Evolutionary conservation across 2,329 filamentous ascomycete genomes (phyloP).

Genomic region (Paecilomyces niveus): DNA sequence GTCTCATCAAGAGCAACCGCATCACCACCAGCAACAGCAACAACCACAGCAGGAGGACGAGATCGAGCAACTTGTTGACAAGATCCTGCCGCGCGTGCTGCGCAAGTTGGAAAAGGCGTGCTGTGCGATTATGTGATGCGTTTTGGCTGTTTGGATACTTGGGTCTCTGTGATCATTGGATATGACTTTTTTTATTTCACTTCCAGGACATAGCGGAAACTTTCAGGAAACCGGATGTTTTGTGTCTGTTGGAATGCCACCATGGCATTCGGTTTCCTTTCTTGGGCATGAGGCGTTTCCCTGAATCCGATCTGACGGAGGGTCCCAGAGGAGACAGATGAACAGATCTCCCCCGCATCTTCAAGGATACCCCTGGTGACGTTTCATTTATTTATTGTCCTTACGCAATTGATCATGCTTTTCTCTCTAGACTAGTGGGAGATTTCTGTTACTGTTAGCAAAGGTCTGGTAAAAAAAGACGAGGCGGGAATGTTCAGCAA

Average conservation of each 20-base stretch:
- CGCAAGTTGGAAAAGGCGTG: slow-evolving; percentile 61
- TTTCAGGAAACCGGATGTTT: not conserved
- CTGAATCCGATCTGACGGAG: too few relatives aligned
- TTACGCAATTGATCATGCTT: not conserved
- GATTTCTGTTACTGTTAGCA: not conserved
- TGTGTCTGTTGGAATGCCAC: too few relatives aligned
- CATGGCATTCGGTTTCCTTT: too few relatives aligned
- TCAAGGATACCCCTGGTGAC: not conserved
- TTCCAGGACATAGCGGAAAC: not conserved
- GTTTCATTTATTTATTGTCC: not conserved
- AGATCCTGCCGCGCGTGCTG: slow-evolving; percentile 53
- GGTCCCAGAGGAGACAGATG: too few relatives aligned
- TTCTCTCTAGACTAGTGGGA: not conserved
- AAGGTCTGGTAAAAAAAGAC: too few relatives aligned
- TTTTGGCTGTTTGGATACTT: not conserved
- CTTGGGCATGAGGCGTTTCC: too few relatives aligned
- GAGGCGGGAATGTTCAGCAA: too few relatives aligned
- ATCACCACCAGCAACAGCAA: slow-evolving; percentile 38
- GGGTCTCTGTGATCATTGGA: not conserved
- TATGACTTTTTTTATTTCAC: not conserved
- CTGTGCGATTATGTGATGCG: slow-evolving; percentile 65
- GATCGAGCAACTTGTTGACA: slow-evolving; percentile 54
- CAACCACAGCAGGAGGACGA: slow-evolving; percentile 39
- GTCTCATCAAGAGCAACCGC: slow-evolving; percentile 32
- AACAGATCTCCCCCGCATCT: not conserved